Evolutionary conservation across 495 filamentous ascomycete genomes (phyloP).

Genomic region (Lophiotrema nucula): DNA sequence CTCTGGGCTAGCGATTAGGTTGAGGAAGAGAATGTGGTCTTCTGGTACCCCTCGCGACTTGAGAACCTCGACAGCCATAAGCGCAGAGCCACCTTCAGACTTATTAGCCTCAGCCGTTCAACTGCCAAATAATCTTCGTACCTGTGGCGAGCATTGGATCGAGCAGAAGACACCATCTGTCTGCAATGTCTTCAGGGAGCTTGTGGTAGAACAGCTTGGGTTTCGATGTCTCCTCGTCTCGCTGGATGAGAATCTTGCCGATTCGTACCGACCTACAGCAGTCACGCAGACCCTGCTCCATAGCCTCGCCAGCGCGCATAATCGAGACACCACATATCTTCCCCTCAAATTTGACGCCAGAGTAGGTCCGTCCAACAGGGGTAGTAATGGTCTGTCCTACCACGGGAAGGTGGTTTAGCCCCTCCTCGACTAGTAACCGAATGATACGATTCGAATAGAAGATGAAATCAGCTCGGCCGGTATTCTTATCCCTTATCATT

Average conservation of each 20-base stretch:
- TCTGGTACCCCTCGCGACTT: constrained; percentile 88
- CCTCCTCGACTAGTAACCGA: constrained; percentile 95
- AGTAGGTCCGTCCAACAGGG: constrained; percentile 83
- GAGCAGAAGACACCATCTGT: constrained; percentile 90
- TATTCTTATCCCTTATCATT: constrained; percentile 91
- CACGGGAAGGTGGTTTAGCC: constrained; percentile 92
- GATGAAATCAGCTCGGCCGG: constrained; percentile 90
- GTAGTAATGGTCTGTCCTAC: constrained; percentile 84
- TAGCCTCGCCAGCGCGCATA: constrained; percentile 96
- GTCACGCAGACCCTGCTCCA: constrained; percentile 95
- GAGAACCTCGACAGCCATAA: constrained; percentile 91
- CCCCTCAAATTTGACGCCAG: constrained; percentile 90
- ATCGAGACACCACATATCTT: constrained; percentile 99
- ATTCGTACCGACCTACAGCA: constrained; percentile 96
- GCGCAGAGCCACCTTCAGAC: constrained; percentile 81
- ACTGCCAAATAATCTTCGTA: constrained; percentile 51
- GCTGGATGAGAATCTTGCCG: constrained; percentile 96
- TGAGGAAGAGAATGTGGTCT: constrained; percentile 91
- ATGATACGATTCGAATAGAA: constrained; percentile 99
- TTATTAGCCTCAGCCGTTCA: constrained; percentile 13
- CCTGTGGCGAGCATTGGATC: constrained; percentile 99
- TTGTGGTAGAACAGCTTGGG: constrained; percentile 97
- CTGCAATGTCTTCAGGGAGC: constrained; percentile 85
- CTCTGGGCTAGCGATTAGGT: constrained; percentile 91
- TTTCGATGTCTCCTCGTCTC: constrained; percentile 90